Evolutionary conservation across 306 rosid species (phyloP).

Genomic region (Malus sieversii): DNA sequence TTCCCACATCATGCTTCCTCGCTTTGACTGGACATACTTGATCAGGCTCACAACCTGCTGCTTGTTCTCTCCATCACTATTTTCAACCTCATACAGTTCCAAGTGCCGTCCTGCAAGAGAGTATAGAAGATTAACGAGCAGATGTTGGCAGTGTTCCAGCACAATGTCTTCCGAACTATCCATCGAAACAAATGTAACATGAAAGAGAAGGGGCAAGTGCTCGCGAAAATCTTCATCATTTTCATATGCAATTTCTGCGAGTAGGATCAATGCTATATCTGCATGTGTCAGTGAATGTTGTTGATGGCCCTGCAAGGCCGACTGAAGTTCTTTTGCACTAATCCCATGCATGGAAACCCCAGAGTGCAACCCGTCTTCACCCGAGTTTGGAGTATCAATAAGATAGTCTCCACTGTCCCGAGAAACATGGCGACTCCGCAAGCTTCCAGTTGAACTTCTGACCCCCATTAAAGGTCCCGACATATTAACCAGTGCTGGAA

Average conservation of each 20-base stretch:
- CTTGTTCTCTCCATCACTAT: constrained; percentile 92
- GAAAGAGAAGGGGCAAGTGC: constrained; percentile 92
- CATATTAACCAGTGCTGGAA: constrained; percentile 91
- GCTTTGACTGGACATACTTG: constrained; percentile 96
- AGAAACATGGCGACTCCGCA: constrained; percentile 95
- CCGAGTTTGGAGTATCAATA: constrained; percentile 96
- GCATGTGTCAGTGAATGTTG: constrained; percentile 97
- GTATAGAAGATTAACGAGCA: constrained; percentile 91
- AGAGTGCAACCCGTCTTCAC: constrained; percentile 77
- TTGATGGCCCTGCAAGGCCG: constrained; percentile 99
- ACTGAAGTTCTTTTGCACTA: constrained; percentile 92
- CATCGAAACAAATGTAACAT: constrained; percentile 97
- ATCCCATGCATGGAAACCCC: constrained; percentile 62
- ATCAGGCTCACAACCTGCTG: constrained; percentile 98
- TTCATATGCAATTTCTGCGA: constrained; percentile 97
- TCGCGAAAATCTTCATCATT: constrained; percentile 99
- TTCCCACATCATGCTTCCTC: constrained; percentile 99
- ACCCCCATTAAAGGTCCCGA: constrained; percentile 99
- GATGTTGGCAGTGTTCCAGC: constrained; percentile 97
- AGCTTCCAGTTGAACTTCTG: constrained; percentile 93
- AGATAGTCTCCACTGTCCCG: constrained; percentile 98
- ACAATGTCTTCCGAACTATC: constrained; percentile 99
- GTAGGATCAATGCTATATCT: constrained; percentile 94
- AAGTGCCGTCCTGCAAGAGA: constrained; percentile 98
- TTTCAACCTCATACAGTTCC: constrained; percentile 97